phyloP scores from a whole-genome alignment of 2,329 filamentous ascomycete genomes.

The Coniochaeta sp. region DNA sequence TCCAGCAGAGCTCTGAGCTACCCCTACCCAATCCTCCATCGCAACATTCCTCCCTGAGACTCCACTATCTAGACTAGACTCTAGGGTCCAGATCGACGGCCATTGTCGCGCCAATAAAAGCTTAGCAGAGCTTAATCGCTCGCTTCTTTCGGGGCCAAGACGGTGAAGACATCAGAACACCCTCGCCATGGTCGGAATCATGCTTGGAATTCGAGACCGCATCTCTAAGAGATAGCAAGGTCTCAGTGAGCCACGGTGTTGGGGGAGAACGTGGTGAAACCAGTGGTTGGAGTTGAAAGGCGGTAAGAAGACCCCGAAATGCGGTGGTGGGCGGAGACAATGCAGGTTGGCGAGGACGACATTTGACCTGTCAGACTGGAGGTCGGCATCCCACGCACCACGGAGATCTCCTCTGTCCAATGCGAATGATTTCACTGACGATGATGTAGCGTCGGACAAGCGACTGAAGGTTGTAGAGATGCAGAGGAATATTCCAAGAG shows the following conservation, averaged over 20 bases:
- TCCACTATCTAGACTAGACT: no score
- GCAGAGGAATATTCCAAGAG: no score
- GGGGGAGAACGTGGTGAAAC: background rate
- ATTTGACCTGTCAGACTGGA: background rate
- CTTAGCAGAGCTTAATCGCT: background rate
- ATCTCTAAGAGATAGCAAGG: background rate
- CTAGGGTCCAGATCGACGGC: background rate
- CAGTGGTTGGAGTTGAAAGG: background rate
- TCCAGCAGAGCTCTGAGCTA: no score
- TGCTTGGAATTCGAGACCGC: background rate
- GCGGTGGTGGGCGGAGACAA: background rate
- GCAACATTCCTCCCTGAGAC: no score
- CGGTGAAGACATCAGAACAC: background rate
- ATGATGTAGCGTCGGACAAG: no score
- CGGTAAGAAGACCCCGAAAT: no score
- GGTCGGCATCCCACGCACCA: background rate
- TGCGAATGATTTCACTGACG: no score
- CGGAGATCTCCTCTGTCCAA: no score
- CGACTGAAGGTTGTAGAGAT: no score
- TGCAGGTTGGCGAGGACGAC: background rate
- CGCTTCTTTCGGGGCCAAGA: background rate
- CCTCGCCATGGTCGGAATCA: background rate
- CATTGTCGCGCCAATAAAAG: background rate
- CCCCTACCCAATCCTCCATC: no score
- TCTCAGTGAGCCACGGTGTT: background rate